Evolutionary conservation across 768 basidiomycete genomes (phyloP), one percentile per base, ranked within the genome.

Genomic region (Boletus reticuloceps): DNA sequence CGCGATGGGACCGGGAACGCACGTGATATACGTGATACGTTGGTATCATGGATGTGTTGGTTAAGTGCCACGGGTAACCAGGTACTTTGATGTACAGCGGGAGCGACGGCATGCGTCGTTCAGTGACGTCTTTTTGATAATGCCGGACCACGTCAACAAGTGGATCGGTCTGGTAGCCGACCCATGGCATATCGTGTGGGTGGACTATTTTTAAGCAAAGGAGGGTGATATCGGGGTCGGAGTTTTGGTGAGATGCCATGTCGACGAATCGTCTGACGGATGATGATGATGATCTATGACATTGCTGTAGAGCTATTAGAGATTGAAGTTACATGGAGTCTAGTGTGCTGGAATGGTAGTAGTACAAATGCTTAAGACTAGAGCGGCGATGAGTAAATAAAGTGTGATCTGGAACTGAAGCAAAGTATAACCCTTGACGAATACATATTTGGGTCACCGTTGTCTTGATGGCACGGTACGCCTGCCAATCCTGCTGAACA

Each of bases 91-190:
- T 34, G 40, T 34, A 27, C 53, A 68, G 67, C 62, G 47, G 69
- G 72, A 20, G 60, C 68, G 22, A 72, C 63, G n/a, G 9, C 69
- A 72, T 60, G 67, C 67, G 19, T 67, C 70, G 34, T 73, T 73
- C 59, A 67, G 68, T 44, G 74, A 75, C 52, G 63, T 71, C 49
- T 72, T 66, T 60, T 57, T 73, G 47, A 68, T 72, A 41, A 54
- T 75, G 34, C 71, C 73, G 9, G 54, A 62, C 38, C 56, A 55
- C 40, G 57, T 73, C 50, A 67, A 66, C 58, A 56, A 53, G 44
- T 61, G 68, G 57, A 53, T 67, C 29, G 68, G 70, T 22, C 55
- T 69, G 8, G 14, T 14, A 10, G 53, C 54, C 14, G 63, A 61
- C 22, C 58, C 65, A 13, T 52, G 63, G 50, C 44, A 53, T 31